Evolutionary conservation across 352 stramenopile species (phyloP).

Genomic region (Phytophthora macrochlamydospora): DNA sequence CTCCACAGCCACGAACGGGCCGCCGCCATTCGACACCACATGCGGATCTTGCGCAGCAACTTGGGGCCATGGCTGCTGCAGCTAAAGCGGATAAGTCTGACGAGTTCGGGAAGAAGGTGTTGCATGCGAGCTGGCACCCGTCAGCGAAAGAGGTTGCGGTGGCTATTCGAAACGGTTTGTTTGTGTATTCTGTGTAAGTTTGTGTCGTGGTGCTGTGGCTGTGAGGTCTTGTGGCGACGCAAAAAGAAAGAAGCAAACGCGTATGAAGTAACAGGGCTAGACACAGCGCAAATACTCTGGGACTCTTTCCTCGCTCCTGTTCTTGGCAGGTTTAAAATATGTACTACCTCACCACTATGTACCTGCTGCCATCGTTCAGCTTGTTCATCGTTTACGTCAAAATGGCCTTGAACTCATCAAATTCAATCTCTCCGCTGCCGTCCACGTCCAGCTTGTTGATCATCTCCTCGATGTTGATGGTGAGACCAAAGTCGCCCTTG

Average conservation of each 20-base stretch:
- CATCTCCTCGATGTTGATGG: conserved; percentile 98
- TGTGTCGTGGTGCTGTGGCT: conserved; percentile 2
- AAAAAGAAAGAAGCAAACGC: conserved; percentile 1
- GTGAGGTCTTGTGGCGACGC: conserved; percentile 4
- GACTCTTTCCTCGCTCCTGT: not conserved
- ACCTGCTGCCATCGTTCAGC: no score
- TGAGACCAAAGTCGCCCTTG: conserved; percentile 95
- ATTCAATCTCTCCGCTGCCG: conserved; percentile 95
- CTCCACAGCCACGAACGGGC: conserved; percentile 31
- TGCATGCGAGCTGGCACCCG: conserved; percentile 88
- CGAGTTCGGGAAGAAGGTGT: conserved; percentile 87
- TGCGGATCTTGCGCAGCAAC: conserved; percentile 64
- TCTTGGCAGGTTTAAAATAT: not conserved
- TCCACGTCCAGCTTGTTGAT: conserved; percentile 97
- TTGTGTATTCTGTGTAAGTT: conserved; percentile 71
- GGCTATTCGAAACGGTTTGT: conserved; percentile 84
- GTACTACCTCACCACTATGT: not conserved
- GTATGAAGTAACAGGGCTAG: not conserved
- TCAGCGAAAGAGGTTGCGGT: conserved; percentile 81
- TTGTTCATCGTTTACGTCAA: conserved; percentile 43
- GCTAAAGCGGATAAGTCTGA: conserved; percentile 44
- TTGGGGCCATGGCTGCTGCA: conserved; percentile 24
- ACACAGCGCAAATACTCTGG: not conserved
- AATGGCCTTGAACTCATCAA: conserved; percentile 95
- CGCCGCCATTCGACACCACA: conserved; percentile 78